phyloP scores from a whole-genome alignment of 1,284 basidiomycete genomes.

The Leccinum olivaceoglutinosum region DNA sequence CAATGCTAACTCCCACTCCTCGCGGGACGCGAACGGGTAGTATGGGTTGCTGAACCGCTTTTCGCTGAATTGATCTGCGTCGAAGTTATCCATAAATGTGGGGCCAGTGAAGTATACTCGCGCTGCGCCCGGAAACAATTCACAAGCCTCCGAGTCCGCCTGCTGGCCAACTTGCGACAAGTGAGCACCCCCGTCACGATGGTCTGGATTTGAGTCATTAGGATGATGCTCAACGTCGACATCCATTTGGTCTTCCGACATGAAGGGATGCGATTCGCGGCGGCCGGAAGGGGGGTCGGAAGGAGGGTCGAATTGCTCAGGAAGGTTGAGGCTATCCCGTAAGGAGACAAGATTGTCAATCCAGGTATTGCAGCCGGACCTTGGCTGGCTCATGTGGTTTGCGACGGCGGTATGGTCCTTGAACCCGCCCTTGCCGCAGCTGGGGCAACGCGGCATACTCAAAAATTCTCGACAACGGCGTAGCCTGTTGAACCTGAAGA shows the following conservation, averaged over 20 bases:
- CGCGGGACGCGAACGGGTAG: no score
- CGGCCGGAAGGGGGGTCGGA: background rate
- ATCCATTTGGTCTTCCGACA: background rate
- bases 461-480: background rate
- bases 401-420: background rate
- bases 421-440: background rate
- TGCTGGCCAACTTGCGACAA: no score
- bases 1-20: no score
- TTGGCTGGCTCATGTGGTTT: constrained; percentile 2
- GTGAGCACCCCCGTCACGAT: no score
- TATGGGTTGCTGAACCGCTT: no score
- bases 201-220: no score
- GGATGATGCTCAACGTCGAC: background rate
- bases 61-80: no score
- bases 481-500: background rate
- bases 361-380: constrained; percentile 1
- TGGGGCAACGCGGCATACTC: background rate
- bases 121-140: no score
- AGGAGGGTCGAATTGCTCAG: background rate
- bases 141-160: no score
- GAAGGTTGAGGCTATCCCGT: background rate
- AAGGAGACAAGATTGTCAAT: background rate
- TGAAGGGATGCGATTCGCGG: background rate
- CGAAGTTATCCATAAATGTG: no score
- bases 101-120: no score